A percentile compares a stretch with the other conserved stretches of the same genome.
Evolutionary conservation across 2,329 filamentous ascomycete species (phyloP).

Genomic region (Magnaporthiopsis rhizophila): DNA sequence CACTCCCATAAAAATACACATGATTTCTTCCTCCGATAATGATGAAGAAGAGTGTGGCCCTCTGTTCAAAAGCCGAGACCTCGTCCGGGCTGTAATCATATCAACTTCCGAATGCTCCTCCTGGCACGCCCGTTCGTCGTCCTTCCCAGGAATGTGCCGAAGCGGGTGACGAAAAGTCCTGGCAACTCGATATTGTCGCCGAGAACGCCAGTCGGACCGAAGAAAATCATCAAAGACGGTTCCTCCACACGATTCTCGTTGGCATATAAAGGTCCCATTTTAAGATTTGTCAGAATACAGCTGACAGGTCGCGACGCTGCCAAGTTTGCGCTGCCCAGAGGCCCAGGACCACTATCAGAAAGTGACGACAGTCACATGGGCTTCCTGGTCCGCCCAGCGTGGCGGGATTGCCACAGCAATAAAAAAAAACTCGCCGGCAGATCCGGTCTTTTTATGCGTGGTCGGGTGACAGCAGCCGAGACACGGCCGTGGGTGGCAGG

Average conservation of each 20-base stretch:
- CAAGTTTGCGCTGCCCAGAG: neutral
- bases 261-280: neutral
- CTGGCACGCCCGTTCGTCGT: neutral
- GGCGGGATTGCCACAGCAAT: neutral
- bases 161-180: neutral
- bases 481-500: neutral
- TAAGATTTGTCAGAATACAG: neutral
- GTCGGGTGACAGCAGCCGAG: neutral
- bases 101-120: neutral
- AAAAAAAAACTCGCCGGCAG: neutral
- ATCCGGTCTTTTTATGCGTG: neutral
- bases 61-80: too few relatives aligned
- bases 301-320: neutral
- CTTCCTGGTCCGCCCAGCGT: neutral
- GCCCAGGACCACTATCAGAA: neutral
- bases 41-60: too few relatives aligned
- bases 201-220: neutral
- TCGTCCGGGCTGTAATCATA: too few relatives aligned
- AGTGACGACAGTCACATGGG: neutral
- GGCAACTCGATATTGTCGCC: neutral
- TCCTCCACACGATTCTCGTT: neutral
- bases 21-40: too few relatives aligned
- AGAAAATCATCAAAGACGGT: neutral
- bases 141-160: neutral
- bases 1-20: too few relatives aligned